A percentile compares a stretch with the other conserved stretches of the same genome.
These are phyloP conservation scores for Phytophthora nicotianae DNA, from an alignment of 352 stramenopile species.

Conservation along the genomic window DNA sequence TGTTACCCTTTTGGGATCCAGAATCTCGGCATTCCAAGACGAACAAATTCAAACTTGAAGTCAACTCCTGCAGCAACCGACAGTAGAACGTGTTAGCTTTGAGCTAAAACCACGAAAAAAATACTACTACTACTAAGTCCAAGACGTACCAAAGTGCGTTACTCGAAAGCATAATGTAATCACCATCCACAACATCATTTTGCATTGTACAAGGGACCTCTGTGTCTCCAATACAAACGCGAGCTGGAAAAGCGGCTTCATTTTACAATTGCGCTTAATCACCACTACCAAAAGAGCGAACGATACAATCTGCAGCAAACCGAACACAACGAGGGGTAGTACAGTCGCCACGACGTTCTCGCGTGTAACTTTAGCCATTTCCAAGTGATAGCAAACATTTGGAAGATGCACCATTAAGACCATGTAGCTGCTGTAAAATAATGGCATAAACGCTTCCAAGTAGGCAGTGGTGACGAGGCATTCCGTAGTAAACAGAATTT, in stretches of 20 bases:
- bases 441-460: conserved; percentile 14
- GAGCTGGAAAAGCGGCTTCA: conserved; percentile 4
- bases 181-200: conserved; percentile 16
- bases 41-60: conserved; percentile 12
- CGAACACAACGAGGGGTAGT: conserved; percentile 8
- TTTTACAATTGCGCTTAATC: conserved; percentile 3
- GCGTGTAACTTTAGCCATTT: conserved; percentile 5
- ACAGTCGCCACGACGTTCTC: conserved; percentile 2
- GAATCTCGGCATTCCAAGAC: background rate
- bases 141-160: conserved; percentile 7
- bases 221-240: conserved; percentile 13
- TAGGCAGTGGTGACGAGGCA: conserved; percentile 10
- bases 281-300: conserved; percentile 1
- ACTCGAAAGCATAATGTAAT: conserved; percentile 18
- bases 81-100: background rate
- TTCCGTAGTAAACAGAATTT: conserved; percentile 13
- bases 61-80: conserved; percentile 1
- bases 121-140: too few relatives aligned
- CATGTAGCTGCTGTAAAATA: conserved; percentile 15
- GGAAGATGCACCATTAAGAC: conserved; percentile 7
- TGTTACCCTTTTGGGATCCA: conserved; percentile 5
- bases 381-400: conserved; percentile 8
- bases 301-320: conserved; percentile 2
- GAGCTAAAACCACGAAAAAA: background rate
- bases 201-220: conserved; percentile 10